phyloP scores from a whole-genome alignment of 2,329 filamentous ascomycete genomes.

The Apiospora koreana region DNA sequence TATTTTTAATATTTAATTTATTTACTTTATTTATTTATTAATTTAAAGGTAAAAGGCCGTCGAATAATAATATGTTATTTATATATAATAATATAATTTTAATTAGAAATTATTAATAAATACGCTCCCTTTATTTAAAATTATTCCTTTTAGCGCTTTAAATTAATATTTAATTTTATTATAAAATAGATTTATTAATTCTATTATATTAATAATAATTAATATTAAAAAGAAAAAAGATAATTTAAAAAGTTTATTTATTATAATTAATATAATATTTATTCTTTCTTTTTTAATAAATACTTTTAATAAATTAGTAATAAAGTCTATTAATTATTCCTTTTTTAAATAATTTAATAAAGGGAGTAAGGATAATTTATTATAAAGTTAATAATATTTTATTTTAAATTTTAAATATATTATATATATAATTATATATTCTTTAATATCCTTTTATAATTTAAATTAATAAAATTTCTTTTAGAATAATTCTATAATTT shows the following conservation, averaged over 20 bases:
- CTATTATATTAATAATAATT: not conserved
- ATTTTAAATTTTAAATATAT: not conserved
- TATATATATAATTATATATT: not conserved
- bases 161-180: not conserved
- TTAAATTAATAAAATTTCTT: not conserved
- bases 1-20: not conserved
- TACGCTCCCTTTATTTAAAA: not conserved
- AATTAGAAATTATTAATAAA: not conserved
- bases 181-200: not conserved
- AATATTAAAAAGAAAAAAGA: no score
- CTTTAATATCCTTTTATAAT: not conserved
- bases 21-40: not conserved
- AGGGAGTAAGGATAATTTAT: not conserved
- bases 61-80: not conserved
- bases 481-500: not conserved
- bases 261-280: not conserved
- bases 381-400: not conserved
- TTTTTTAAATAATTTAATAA: not conserved
- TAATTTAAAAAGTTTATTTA: no score
- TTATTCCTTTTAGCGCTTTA: not conserved
- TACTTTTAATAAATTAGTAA: not conserved
- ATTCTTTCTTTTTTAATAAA: not conserved
- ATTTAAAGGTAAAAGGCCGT: not conserved
- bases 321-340: not conserved
- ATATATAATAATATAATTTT: not conserved